Conservation (phyloP, 1,284 basidiomycete genomes). For the Trametes polyzona region DNA sequence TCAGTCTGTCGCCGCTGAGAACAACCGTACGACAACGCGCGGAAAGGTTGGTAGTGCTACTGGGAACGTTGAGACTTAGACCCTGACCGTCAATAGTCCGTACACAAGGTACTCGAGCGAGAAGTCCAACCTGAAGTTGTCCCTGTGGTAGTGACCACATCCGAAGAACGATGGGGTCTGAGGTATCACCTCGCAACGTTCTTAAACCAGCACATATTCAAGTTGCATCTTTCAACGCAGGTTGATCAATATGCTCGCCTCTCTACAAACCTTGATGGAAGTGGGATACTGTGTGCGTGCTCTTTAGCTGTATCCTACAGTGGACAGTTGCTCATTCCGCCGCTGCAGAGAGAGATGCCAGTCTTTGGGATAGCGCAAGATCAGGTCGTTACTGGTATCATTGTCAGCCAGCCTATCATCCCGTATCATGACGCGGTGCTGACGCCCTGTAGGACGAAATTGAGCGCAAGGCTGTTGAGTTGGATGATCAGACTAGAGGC, state of each 20-base stretch:
- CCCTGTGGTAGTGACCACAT: slow-evolving; percentile 48
- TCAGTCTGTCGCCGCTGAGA: slow-evolving; percentile 57
- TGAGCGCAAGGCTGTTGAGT: slow-evolving; percentile 41
- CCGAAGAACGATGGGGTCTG: slow-evolving; percentile 77
- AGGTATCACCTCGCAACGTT: slow-evolving; percentile 41
- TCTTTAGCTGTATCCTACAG: neutral
- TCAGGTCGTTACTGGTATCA: slow-evolving; percentile 63
- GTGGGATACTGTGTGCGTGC: slow-evolving; percentile 51
- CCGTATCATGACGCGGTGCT: neutral
- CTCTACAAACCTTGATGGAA: slow-evolving; percentile 51
- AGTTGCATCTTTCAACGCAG: slow-evolving; percentile 36
- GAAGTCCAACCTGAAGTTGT: slow-evolving; percentile 71
- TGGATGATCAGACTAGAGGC: no score
- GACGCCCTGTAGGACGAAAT: slow-evolving; percentile 52
- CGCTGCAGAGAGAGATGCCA: slow-evolving; percentile 67
- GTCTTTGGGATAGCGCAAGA: slow-evolving; percentile 69
- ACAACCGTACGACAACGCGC: slow-evolving; percentile 60
- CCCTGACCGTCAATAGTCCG: slow-evolving; percentile 43
- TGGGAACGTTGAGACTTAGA: no score
- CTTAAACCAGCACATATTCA: neutral
- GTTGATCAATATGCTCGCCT: slow-evolving; percentile 65
- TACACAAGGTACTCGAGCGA: slow-evolving; percentile 82
- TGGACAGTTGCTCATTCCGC: neutral
- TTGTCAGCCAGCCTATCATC: slow-evolving; percentile 56
- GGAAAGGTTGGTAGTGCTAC: slow-evolving; percentile 55